These are phyloP conservation scores for Noccaea caerulescens DNA, from an alignment of 345 rosid species.

Conservation along the genomic window DNA sequence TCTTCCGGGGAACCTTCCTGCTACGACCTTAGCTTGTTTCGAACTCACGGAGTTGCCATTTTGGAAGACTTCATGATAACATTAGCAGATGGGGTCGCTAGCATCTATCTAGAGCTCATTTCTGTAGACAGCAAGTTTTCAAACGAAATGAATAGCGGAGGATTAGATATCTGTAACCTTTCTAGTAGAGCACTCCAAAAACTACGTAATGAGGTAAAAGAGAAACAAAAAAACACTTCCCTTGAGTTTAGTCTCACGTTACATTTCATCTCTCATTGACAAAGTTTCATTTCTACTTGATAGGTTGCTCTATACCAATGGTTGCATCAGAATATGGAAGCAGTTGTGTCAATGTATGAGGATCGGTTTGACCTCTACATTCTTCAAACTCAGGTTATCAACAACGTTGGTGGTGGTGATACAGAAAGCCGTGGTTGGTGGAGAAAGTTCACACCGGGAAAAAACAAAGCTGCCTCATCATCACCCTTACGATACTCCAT, in stretches of 20 bases:
- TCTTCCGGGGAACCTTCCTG: slow-evolving; percentile 58
- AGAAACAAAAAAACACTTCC: not conserved
- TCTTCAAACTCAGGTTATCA: slow-evolving; percentile 54
- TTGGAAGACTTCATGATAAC: slow-evolving; percentile 88
- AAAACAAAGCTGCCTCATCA: slow-evolving; percentile 46
- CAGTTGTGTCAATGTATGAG: slow-evolving; percentile 88
- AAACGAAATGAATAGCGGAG: slow-evolving; percentile 61
- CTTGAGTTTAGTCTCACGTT: not conserved
- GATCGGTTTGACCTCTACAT: slow-evolving; percentile 84
- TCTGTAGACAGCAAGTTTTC: slow-evolving; percentile 83
- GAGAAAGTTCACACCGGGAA: slow-evolving; percentile 55
- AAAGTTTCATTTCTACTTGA: slow-evolving; percentile 11
- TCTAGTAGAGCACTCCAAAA: slow-evolving; percentile 87
- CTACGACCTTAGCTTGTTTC: slow-evolving; percentile 60
- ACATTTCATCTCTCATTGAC: not conserved
- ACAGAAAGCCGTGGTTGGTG: slow-evolving; percentile 64
- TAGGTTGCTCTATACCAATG: slow-evolving; percentile 89
- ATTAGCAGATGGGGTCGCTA: slow-evolving; percentile 85
- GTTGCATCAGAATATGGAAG: slow-evolving; percentile 89
- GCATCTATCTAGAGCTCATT: slow-evolving; percentile 81
- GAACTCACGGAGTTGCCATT: slow-evolving; percentile 63
- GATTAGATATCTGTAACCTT: slow-evolving; percentile 64
- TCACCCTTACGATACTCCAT: slow-evolving; percentile 50
- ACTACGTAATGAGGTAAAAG: slow-evolving; percentile 79
- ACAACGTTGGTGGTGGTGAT: slow-evolving; percentile 44